phyloP scores from a whole-genome alignment of 257 asterid genomes.

The Rubia yunnanensis region DNA sequence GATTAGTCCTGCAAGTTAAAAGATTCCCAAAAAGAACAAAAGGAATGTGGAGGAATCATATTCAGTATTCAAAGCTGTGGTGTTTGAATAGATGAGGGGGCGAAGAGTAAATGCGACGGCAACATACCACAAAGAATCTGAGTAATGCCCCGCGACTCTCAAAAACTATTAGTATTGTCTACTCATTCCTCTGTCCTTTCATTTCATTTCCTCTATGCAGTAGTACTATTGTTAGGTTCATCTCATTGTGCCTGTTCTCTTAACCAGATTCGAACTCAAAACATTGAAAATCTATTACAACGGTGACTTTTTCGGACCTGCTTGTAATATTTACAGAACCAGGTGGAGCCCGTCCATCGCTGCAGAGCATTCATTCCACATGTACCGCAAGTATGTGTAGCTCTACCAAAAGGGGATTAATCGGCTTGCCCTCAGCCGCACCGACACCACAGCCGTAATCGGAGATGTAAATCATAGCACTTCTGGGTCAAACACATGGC shows the following conservation, averaged over 20 bases:
- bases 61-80: slow-evolving; percentile 5
- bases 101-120: slow-evolving; percentile 7
- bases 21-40: slow-evolving; percentile 23
- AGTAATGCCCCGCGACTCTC: background rate
- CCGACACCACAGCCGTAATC: too few relatives aligned
- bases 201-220: background rate
- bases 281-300: too few relatives aligned
- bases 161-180: background rate
- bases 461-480: too few relatives aligned
- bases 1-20: background rate
- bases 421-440: too few relatives aligned
- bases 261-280: too few relatives aligned
- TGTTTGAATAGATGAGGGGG: background rate
- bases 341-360: too few relatives aligned
- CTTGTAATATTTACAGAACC: background rate
- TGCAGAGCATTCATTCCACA: too few relatives aligned
- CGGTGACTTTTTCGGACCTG: background rate
- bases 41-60: slow-evolving; percentile 17
- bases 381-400: too few relatives aligned
- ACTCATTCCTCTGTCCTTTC: background rate
- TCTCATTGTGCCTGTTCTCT: too few relatives aligned
- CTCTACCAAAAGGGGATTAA: too few relatives aligned
- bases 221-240: too few relatives aligned
- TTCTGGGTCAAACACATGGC: too few relatives aligned
- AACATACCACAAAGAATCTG: background rate